phyloP scores from a whole-genome alignment of 179 eudicot genomes.

The Spergularia azorica region DNA sequence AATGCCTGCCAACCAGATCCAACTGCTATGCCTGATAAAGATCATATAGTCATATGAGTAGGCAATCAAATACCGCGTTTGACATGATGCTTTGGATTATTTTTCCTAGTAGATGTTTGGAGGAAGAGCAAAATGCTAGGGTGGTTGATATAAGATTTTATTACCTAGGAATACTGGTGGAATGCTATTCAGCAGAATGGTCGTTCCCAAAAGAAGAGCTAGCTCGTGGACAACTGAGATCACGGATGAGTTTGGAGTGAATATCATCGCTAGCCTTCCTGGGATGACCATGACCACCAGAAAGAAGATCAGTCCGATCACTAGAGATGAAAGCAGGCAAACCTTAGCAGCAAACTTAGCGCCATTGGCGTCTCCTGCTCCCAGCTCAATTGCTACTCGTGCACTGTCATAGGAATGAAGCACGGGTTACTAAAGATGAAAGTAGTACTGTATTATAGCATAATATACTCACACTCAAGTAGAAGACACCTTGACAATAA shows the following conservation, averaged over 20 bases:
- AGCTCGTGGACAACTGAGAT: slow-evolving; percentile 38
- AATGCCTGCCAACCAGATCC: slow-evolving; percentile 63
- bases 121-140: background rate
- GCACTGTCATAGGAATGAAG: slow-evolving; percentile 31
- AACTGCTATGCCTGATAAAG: slow-evolving; percentile 54
- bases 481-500: background rate
- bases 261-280: slow-evolving; percentile 45
- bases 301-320: slow-evolving; percentile 44
- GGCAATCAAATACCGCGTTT: background rate
- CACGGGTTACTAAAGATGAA: background rate
- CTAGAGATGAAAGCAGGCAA: slow-evolving; percentile 39
- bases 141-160: background rate
- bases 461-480: background rate
- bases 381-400: slow-evolving; percentile 64
- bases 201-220: slow-evolving; percentile 36
- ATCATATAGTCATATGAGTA: slow-evolving; percentile 4
- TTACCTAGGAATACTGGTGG: slow-evolving; percentile 60
- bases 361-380: slow-evolving; percentile 50
- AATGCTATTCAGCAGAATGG: slow-evolving; percentile 52
- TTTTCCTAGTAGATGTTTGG: too few species aligned
- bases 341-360: slow-evolving; percentile 54
- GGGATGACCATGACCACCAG: slow-evolving; percentile 38
- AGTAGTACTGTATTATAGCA: background rate
- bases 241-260: slow-evolving; percentile 45
- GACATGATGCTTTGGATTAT: background rate